Evolutionary conservation across 306 rosid genomes (phyloP).

Genomic region (Dalbergia cochinchinensis): DNA sequence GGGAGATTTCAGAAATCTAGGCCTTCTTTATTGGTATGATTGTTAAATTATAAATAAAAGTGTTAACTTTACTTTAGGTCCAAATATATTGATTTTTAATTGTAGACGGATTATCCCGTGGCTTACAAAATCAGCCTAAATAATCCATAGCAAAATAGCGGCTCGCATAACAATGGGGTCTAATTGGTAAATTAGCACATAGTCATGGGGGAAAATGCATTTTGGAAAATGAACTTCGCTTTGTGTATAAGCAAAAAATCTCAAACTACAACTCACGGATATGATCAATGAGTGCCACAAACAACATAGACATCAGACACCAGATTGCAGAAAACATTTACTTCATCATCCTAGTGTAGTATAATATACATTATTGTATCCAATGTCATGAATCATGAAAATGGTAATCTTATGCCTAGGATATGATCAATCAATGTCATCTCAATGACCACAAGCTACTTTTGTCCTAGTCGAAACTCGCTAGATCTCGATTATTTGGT

Average conservation of each 20-base stretch:
- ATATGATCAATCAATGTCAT: neutral
- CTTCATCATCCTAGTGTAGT: neutral
- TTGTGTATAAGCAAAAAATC: neutral
- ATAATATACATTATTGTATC: constrained; percentile 8
- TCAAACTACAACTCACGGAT: neutral
- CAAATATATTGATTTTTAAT: no score
- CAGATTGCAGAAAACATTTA: neutral
- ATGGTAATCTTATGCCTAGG: neutral
- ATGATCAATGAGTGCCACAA: neutral
- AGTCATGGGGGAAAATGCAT: neutral
- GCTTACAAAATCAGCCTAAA: no score
- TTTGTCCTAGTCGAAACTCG: neutral
- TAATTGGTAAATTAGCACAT: neutral
- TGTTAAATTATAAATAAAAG: no score
- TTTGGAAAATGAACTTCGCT: neutral
- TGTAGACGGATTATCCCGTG: no score
- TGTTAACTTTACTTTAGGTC: no score
- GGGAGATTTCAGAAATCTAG: no score
- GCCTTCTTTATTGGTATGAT: no score
- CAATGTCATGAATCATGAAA: neutral
- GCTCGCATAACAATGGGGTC: neutral
- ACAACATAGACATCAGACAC: neutral
- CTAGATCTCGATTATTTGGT: no score
- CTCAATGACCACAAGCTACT: constrained; percentile 1
- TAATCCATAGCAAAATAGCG: neutral